Percentiles rank a stretch among this genome's conserved stretches.
These are phyloP conservation scores for Ceratocystis papillata DNA, from an alignment of 2,329 filamentous ascomycete species.

Conservation along the genomic window DNA sequence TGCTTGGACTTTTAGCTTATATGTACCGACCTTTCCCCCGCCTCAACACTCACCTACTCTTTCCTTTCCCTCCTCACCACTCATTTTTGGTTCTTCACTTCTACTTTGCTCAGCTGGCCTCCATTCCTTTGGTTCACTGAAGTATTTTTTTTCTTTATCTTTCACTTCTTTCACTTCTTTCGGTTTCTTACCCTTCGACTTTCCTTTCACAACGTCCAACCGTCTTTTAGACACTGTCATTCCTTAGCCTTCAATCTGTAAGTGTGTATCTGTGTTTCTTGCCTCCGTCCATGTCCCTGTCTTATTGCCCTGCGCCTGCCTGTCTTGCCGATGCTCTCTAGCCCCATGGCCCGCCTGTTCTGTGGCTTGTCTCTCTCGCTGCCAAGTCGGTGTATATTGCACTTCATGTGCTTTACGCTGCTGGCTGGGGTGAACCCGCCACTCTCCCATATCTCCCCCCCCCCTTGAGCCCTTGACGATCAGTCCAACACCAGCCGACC, in stretches of 20 bases:
- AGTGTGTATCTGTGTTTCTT: slow-evolving; percentile 6
- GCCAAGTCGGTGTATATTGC: background rate
- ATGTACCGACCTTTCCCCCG: slow-evolving; percentile 1
- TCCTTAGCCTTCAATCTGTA: slow-evolving; percentile 21
- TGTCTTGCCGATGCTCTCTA: background rate
- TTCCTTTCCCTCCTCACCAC: slow-evolving; percentile 14
- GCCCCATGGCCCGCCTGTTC: background rate
- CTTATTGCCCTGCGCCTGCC: background rate
- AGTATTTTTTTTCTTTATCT: slow-evolving; percentile 15
- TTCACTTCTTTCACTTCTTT: slow-evolving; percentile 17
- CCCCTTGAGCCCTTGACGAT: slow-evolving; percentile 4
- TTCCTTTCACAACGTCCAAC: background rate
- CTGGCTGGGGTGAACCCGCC: background rate
- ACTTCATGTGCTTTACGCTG: background rate
- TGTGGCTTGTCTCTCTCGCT: background rate
- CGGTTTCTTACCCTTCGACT: slow-evolving; percentile 13
- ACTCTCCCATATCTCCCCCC: background rate
- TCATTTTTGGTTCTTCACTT: slow-evolving; percentile 18
- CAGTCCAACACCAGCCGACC: slow-evolving; percentile 4
- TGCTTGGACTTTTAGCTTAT: slow-evolving; percentile 5
- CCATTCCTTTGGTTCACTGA: slow-evolving; percentile 19
- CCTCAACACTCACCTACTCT: background rate
- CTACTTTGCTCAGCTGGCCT: slow-evolving; percentile 20
- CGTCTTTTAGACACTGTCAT: slow-evolving; percentile 18
- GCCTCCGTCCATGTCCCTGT: background rate